Evolutionary conservation across 768 basidiomycete species (phyloP).

Genomic region (Lactifluus pinguis): DNA sequence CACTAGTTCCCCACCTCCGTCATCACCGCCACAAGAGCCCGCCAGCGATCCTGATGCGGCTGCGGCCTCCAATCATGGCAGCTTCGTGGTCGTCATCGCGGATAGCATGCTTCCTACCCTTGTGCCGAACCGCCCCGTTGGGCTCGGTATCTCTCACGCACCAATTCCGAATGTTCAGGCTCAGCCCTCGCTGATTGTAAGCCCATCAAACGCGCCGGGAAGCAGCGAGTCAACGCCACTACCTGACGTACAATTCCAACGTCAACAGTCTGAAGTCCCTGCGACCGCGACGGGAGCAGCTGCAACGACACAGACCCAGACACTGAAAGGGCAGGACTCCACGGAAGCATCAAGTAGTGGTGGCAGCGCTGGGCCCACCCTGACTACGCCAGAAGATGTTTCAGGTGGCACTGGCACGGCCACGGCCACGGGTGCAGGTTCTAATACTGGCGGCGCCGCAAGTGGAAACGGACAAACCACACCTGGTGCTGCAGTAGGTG

Average conservation of each 20-base stretch:
- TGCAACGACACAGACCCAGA: neutral
- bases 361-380: conserved; percentile 25
- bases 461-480: neutral
- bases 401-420: conserved; percentile 24
- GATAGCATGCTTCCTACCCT: conserved; percentile 55
- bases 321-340: conserved; percentile 37
- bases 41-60: neutral
- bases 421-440: neutral
- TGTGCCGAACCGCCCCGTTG: conserved; percentile 38
- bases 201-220: neutral
- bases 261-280: neutral
- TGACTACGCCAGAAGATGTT: conserved; percentile 39
- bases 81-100: conserved; percentile 43
- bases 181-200: conserved; percentile 19
- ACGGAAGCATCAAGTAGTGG: conserved; percentile 31
- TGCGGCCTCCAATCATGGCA: conserved; percentile 24
- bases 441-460: neutral
- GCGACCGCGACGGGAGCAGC: neutral
- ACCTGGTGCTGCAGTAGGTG: conserved; percentile 29
- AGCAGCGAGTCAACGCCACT: neutral
- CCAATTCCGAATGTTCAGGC: conserved; percentile 9
- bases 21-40: neutral
- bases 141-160: neutral
- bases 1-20: neutral
- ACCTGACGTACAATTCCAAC: neutral